A percentile compares a stretch with the other conserved stretches of the same genome.
Conservation (phyloP, 106 monocot species). For the Alisma plantagoaquatica region DNA sequence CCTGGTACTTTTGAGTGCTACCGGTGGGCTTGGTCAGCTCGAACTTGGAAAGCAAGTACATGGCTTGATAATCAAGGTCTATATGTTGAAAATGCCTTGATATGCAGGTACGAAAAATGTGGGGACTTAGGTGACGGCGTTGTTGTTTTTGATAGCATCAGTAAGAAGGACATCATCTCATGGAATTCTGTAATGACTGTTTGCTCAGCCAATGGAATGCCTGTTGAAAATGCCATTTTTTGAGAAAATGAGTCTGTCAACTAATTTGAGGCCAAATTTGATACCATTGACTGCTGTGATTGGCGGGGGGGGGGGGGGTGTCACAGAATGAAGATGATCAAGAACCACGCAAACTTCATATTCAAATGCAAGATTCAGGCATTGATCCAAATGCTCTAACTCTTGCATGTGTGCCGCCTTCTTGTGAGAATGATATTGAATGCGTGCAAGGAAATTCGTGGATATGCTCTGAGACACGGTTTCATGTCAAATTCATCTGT, state of each 20-base stretch:
- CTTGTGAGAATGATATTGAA: slow-evolving; percentile 17
- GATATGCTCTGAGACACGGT: slow-evolving; percentile 20
- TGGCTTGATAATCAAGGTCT: slow-evolving; percentile 25
- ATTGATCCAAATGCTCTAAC: slow-evolving; percentile 30
- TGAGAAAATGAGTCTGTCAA: slow-evolving; percentile 15
- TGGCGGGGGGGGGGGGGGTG: slow-evolving; percentile 24
- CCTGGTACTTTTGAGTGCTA: slow-evolving; percentile 24
- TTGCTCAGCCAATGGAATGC: slow-evolving; percentile 19
- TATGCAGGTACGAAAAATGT: slow-evolving; percentile 47
- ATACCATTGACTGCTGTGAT: slow-evolving; percentile 43
- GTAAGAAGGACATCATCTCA: slow-evolving; percentile 23
- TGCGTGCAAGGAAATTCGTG: slow-evolving; percentile 37
- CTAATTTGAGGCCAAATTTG: slow-evolving; percentile 16
- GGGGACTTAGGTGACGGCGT: slow-evolving; percentile 13
- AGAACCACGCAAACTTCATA: slow-evolving; percentile 24
- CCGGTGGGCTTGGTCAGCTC: slow-evolving; percentile 15
- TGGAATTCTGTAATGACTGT: slow-evolving; percentile 40
- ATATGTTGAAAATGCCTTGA: slow-evolving; percentile 38
- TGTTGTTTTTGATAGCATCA: slow-evolving; percentile 22
- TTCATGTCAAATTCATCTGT: slow-evolving; percentile 22
- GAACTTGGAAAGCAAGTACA: slow-evolving; percentile 25
- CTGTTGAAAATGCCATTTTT: slow-evolving; percentile 19
- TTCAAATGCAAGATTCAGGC: slow-evolving; percentile 17
- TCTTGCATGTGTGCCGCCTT: slow-evolving; percentile 27
- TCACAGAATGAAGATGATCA: slow-evolving; percentile 26